Evolutionary conservation across 495 filamentous ascomycete genomes (phyloP), one percentile per base, ranked within the genome.

Genomic region (Neurospora sublineolata): DNA sequence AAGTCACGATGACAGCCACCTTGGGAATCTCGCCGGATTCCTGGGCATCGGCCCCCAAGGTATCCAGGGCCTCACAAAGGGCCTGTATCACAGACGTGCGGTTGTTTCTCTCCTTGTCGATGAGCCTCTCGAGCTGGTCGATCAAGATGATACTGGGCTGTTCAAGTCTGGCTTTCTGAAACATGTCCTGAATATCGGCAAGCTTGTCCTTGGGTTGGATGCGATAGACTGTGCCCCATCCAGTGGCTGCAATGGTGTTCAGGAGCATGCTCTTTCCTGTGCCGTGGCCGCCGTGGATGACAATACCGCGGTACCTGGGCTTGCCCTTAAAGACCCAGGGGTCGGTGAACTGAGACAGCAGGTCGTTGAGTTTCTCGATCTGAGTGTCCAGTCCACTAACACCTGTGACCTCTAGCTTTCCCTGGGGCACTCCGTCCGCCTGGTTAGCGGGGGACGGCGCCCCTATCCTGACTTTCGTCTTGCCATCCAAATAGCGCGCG

Each of bases 111-210:
- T 87, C 87, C 74, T 90, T 93, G 16, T 88, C 87, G 67, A 92
- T 91, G 36, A 97, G 81, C 69, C 84, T 84, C 68, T 97, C 92
- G 37, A 97, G 80, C 71, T 93, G 85, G 77, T 97, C 94, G 44
- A 97, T 90, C 16, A 97, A 82, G 38, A 99, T 85, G 6, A 95
- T 86, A 74, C 93, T 93, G 1, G 95, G 94, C 78, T 94, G 89
- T 72, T 85, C 84, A 7, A 85, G 84, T 67, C 82, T 81, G 11
- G 95, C 94, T 71, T 91, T 88, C 46, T 88, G 85, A 78, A 99
- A 97, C 1, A 86, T 79, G 69, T 88, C 87, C 68, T 89, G 84
- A 39, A 97, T 82, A n/a, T 86, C 84, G 27, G 86, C 75, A 11
- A 88, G 79, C 70, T 87, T 87, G 70, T 88, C 85, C 60, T 81